These are phyloP conservation scores for Striga asiatica DNA, from an alignment of 257 asterid species.

Conservation along the genomic window DNA sequence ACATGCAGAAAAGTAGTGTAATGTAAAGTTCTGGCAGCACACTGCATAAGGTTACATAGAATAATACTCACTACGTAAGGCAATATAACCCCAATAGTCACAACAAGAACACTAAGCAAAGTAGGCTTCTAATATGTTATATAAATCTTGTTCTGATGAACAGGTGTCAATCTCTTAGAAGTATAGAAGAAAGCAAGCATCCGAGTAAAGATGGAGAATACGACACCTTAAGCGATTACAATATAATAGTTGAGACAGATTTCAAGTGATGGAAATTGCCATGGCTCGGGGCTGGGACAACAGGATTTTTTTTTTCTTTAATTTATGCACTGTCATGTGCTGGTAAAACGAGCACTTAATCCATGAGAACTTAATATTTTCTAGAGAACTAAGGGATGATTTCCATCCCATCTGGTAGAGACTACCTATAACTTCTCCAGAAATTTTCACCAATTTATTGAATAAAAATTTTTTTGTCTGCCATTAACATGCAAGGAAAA, in stretches of 20 bases:
- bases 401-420: background rate
- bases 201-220: too few relatives aligned
- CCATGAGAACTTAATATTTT: background rate
- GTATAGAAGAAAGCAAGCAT: too few relatives aligned
- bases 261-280: too few relatives aligned
- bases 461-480: background rate
- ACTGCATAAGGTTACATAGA: background rate
- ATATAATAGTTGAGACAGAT: too few relatives aligned
- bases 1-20: slow-evolving; percentile 10
- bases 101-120: background rate
- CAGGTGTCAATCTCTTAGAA: background rate
- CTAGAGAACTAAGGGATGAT: background rate
- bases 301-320: too few relatives aligned
- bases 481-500: background rate
- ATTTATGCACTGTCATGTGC: too few relatives aligned
- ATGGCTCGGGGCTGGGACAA: too few relatives aligned
- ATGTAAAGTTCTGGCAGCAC: background rate
- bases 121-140: background rate
- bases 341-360: background rate
- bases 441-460: background rate
- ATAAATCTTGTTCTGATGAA: background rate
- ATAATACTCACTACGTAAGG: background rate
- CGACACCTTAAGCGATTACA: too few relatives aligned
- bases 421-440: background rate
- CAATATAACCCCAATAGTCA: background rate